Evolutionary conservation across 768 basidiomycete genomes (phyloP), one percentile per base, ranked within the genome.

Genomic region (Boletus subparvulus): DNA sequence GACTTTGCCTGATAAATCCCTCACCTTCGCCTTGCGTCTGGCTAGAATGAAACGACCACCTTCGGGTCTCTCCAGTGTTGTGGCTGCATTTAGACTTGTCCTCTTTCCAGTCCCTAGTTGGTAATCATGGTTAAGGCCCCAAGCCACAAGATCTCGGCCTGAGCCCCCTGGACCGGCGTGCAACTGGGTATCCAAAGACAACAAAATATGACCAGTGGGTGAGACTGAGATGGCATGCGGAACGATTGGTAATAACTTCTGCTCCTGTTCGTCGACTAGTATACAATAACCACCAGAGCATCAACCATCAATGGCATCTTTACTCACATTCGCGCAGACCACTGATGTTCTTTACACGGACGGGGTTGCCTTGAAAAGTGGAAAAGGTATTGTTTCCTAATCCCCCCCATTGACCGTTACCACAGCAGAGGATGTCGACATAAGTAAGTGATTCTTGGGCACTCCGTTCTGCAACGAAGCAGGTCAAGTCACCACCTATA

Each of bases 331-430:
- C 92, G n/a, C 80, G 74, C 26, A 96, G 74, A 12, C 92, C 91
- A 65, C 91, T 93, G 55, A 96, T 78, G 43, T 83, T 84, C 72
- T 86, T 93, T 3, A 88, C 87, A 54, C 85, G 84, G 1, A 83
- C 76, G 3, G 92, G 94, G 36, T 75, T 76, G 43, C 84, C 80
- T 64, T 90, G 89, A 0, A 85, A 84, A 54, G 81, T 91, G 64
- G 82, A 89, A 74, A 81, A 66, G 12, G 73, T 56, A 54, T 80
- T 81, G 47, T 82, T 88, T 4, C 89, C 90, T 12, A 92, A 77
- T 16, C 87, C 88, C 16, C 94, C 92, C 71, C 81, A 88, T 66
- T 91, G 86, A 2, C 93, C 94, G 66, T 91, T 90, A 3, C 93
- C 92, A 63, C 87, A 88, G 56, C 88, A 83, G 30, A 94, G 79